phyloP scores from a whole-genome alignment of 805 yeast species.

The Saturnispora mendoncae region DNA sequence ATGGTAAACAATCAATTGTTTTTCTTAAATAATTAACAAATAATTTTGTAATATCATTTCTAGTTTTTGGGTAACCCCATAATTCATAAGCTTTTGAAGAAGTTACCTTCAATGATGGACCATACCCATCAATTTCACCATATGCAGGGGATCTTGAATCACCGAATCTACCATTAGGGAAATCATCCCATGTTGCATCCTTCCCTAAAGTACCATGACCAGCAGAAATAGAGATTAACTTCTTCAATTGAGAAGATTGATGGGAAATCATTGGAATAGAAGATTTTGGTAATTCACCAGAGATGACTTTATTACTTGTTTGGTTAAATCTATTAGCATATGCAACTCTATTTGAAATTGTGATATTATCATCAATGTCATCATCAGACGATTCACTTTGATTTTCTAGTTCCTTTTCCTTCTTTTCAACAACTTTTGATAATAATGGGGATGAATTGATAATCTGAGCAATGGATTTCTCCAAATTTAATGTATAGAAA shows the following conservation, averaged over 20 bases:
- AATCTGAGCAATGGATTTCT: constrained; percentile 83
- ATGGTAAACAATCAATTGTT: constrained; percentile 73
- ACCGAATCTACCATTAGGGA: constrained; percentile 92
- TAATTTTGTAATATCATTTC: constrained; percentile 52
- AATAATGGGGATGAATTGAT: constrained; percentile 54
- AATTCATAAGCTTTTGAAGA: constrained; percentile 54
- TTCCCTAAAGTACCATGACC: constrained; percentile 81
- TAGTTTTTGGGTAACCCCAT: constrained; percentile 72
- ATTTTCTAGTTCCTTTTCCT: constrained; percentile 32
- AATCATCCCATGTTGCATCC: constrained; percentile 96
- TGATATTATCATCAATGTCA: constrained; percentile 24
- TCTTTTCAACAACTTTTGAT: constrained; percentile 36
- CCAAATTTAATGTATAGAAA: constrained; percentile 86
- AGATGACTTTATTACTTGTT: constrained; percentile 24
- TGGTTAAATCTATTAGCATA: constrained; percentile 26
- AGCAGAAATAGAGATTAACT: constrained; percentile 65
- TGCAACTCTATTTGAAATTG: constrained; percentile 31
- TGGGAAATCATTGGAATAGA: constrained; percentile 7
- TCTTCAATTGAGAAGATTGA: constrained; percentile 36
- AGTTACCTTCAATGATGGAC: constrained; percentile 77
- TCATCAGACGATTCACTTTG: constrained; percentile 29
- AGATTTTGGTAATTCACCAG: constrained; percentile 17
- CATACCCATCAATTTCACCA: constrained; percentile 97
- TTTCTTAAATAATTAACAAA: constrained; percentile 69
- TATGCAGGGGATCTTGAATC: constrained; percentile 93